These are phyloP conservation scores for Lumnitzera racemosa DNA, from an alignment of 345 rosid genomes.

Conservation along the genomic window DNA sequence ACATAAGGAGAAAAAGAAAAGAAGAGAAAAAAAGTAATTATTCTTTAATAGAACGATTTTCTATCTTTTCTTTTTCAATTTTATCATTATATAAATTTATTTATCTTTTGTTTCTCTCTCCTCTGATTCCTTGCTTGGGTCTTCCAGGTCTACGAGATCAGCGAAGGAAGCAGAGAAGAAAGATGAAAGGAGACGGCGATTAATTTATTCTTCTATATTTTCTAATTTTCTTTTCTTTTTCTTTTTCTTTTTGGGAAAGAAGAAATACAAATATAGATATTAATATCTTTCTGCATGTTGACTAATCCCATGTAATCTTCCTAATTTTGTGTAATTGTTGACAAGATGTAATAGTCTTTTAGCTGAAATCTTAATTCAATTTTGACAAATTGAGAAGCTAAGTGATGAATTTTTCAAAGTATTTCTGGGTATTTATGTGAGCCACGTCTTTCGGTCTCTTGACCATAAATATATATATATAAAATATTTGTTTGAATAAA, in stretches of 20 bases:
- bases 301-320: too few relatives aligned
- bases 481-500: too few relatives aligned
- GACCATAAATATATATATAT: too few relatives aligned
- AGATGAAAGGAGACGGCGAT: slow-evolving; percentile 13
- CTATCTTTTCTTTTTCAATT: neutral
- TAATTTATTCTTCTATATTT: neutral
- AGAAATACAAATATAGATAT: neutral
- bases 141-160: slow-evolving; percentile 70
- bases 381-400: too few relatives aligned
- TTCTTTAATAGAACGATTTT: neutral
- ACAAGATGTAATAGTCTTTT: too few relatives aligned
- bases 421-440: too few relatives aligned
- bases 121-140: neutral
- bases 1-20: slow-evolving; percentile 55
- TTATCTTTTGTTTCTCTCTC: neutral
- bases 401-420: too few relatives aligned
- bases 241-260: neutral
- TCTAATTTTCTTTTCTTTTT: too few relatives aligned
- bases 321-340: too few relatives aligned
- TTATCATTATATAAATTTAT: neutral
- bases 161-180: slow-evolving; percentile 59
- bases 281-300: too few relatives aligned
- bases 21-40: slow-evolving; percentile 68
- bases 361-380: too few relatives aligned
- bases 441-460: too few relatives aligned